Percentiles rank a stretch among this genome's conserved stretches.
Conservation (phyloP, 148 eudicot species). For the Cornus controversa region DNA sequence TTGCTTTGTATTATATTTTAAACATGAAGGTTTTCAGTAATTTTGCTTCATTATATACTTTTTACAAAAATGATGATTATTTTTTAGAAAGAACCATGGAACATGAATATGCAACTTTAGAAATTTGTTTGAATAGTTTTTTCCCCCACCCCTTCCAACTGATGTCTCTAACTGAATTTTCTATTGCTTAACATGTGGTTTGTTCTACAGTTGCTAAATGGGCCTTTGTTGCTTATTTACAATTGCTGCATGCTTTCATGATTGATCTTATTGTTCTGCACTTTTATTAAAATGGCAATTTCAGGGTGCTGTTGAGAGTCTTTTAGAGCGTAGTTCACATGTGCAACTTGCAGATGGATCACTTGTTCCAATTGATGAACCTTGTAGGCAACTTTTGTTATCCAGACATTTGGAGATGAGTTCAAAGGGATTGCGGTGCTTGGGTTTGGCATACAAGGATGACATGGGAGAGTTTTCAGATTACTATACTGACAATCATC, state of each 20-base stretch:
- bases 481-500: slow-evolving; percentile 56
- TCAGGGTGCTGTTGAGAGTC: slow-evolving; percentile 93
- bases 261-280: not conserved
- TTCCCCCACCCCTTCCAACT: too few relatives aligned
- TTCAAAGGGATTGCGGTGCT: slow-evolving; percentile 83
- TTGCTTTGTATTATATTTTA: not conserved
- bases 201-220: too few relatives aligned
- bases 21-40: not conserved
- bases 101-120: too few relatives aligned
- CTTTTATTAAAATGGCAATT: slow-evolving; percentile 12
- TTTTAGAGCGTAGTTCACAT: slow-evolving; percentile 66
- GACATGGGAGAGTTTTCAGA: slow-evolving; percentile 68
- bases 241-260: not conserved
- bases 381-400: slow-evolving; percentile 56
- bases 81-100: too few relatives aligned
- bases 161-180: too few relatives aligned
- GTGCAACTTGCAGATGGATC: slow-evolving; percentile 92
- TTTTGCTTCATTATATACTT: not conserved
- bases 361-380: slow-evolving; percentile 53
- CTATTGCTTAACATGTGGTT: too few relatives aligned
- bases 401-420: slow-evolving; percentile 66
- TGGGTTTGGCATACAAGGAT: slow-evolving; percentile 79
- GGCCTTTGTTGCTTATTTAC: slow-evolving; percentile 5
- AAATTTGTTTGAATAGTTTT: too few relatives aligned
- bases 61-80: too few relatives aligned